These are phyloP conservation scores for Ulota crispa DNA, from an alignment of 225 moss, liverwort and hornwort species.

Conservation along the genomic window DNA sequence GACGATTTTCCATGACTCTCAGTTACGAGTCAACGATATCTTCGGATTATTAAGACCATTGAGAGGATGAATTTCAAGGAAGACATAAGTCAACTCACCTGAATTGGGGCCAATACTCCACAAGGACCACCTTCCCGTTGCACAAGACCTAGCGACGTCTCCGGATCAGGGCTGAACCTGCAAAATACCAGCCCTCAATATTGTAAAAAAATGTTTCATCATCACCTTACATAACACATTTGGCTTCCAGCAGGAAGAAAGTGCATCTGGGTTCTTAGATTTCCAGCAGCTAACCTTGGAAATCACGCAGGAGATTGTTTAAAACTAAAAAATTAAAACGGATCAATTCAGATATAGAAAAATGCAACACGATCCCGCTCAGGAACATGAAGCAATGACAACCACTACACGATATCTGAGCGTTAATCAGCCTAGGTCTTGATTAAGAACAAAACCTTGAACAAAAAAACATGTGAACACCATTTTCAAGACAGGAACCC, in stretches of 20 bases:
- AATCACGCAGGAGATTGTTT: neutral
- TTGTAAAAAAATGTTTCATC: neutral
- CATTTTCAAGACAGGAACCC: neutral
- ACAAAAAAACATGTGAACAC: neutral
- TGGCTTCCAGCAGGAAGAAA: neutral
- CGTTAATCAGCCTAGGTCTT: neutral
- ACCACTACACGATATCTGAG: neutral
- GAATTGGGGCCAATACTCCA: conserved; percentile 97
- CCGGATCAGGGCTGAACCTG: conserved; percentile 96
- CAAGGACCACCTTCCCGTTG: conserved; percentile 99
- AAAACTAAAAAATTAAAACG: neutral
- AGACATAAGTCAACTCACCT: conserved; percentile 47
- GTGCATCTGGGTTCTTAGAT: neutral
- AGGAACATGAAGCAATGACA: neutral
- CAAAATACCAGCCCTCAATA: conserved; percentile 16
- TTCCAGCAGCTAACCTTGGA: neutral
- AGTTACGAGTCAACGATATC: neutral
- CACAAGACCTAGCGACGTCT: conserved; percentile 93
- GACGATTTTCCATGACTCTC: neutral
- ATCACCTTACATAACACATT: neutral
- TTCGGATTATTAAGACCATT: neutral
- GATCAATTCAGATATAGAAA: neutral
- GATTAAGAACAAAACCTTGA: neutral
- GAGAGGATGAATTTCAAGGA: neutral
- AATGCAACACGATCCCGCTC: neutral